Evolutionary conservation across 2,329 filamentous ascomycete genomes (phyloP).

Genomic region (Arthrobotrys iridis): DNA sequence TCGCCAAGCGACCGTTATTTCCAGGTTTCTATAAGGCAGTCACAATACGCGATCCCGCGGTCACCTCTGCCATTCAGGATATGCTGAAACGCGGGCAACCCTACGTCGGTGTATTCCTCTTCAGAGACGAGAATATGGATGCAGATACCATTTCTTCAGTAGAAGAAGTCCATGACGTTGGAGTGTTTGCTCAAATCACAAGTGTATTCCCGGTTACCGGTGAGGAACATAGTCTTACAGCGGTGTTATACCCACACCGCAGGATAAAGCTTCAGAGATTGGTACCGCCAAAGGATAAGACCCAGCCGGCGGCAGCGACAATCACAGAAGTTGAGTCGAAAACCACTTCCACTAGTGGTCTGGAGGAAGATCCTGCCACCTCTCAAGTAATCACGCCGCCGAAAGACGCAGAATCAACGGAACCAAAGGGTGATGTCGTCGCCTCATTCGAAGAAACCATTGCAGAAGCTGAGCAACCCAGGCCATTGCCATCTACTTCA

Average conservation of each 20-base stretch:
- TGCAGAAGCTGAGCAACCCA: slow-evolving; percentile 66
- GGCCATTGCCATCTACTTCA: slow-evolving; percentile 58
- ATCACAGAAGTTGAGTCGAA: slow-evolving; percentile 59
- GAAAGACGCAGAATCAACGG: slow-evolving; percentile 60
- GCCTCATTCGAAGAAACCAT: slow-evolving; percentile 92
- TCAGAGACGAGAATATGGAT: slow-evolving; percentile 95
- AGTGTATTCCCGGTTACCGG: slow-evolving; percentile 92
- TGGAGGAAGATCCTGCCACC: slow-evolving; percentile 65
- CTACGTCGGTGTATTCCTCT: slow-evolving; percentile 94
- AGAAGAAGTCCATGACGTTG: slow-evolving; percentile 93
- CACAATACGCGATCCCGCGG: slow-evolving; percentile 91
- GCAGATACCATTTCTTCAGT: slow-evolving; percentile 90
- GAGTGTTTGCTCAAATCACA: slow-evolving; percentile 90
- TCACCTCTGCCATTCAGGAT: slow-evolving; percentile 90
- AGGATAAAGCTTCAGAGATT: slow-evolving; percentile 89
- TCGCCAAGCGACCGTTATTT: slow-evolving; percentile 90
- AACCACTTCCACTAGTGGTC: slow-evolving; percentile 63
- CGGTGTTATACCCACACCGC: slow-evolving; percentile 94
- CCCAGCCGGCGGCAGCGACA: slow-evolving; percentile 62
- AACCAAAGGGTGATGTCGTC: slow-evolving; percentile 87
- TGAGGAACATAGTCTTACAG: slow-evolving; percentile 84
- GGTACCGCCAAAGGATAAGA: slow-evolving; percentile 70
- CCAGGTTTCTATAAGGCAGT: slow-evolving; percentile 99
- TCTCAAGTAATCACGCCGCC: slow-evolving; percentile 72
- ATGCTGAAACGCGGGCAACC: slow-evolving; percentile 97